These are phyloP conservation scores for Globisporangium yorkense DNA, from an alignment of 352 stramenopile genomes.

Conservation along the genomic window DNA sequence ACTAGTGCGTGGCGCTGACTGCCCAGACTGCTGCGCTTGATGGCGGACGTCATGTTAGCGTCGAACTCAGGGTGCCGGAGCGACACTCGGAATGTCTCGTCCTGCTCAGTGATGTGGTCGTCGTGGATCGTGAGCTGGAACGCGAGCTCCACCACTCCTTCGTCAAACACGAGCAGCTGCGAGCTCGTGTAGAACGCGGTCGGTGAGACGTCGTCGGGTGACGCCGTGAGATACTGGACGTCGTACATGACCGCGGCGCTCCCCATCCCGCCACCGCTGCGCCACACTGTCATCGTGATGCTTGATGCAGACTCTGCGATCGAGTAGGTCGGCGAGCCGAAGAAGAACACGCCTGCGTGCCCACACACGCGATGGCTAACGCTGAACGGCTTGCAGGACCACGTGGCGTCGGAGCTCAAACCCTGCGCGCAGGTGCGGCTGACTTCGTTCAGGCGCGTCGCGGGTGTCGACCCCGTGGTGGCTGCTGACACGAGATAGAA, in stretches of 20 bases:
- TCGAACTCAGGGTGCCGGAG: constrained; percentile 27
- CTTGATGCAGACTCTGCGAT: constrained; percentile 61
- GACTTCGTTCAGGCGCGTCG: constrained; percentile 40
- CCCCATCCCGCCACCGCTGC: constrained; percentile 86
- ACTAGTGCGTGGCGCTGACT: constrained; percentile 60
- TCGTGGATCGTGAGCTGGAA: constrained; percentile 92
- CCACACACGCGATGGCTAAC: constrained; percentile 89
- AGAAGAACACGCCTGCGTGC: constrained; percentile 86
- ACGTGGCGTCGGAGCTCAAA: constrained; percentile 42
- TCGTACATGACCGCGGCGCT: constrained; percentile 70
- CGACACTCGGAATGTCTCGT: constrained; percentile 66
- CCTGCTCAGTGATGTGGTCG: constrained; percentile 61
- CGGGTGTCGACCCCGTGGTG: background rate
- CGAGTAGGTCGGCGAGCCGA: constrained; percentile 81
- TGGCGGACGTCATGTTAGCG: constrained; percentile 1
- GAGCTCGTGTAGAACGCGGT: constrained; percentile 86
- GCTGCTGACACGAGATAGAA: constrained; percentile 38
- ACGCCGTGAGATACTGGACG: constrained; percentile 79
- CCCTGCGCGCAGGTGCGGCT: constrained; percentile 64
- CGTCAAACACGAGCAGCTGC: constrained; percentile 71
- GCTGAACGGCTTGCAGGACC: constrained; percentile 39
- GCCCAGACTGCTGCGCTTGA: constrained; percentile 25
- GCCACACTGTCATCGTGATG: constrained; percentile 79
- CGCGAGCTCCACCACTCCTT: constrained; percentile 75
- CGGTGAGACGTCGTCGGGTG: constrained; percentile 64